A percentile compares a stretch with the other conserved stretches of the same genome.
phyloP scores from a whole-genome alignment of 2,329 filamentous ascomycete genomes.

The Aspergillus sp. region DNA sequence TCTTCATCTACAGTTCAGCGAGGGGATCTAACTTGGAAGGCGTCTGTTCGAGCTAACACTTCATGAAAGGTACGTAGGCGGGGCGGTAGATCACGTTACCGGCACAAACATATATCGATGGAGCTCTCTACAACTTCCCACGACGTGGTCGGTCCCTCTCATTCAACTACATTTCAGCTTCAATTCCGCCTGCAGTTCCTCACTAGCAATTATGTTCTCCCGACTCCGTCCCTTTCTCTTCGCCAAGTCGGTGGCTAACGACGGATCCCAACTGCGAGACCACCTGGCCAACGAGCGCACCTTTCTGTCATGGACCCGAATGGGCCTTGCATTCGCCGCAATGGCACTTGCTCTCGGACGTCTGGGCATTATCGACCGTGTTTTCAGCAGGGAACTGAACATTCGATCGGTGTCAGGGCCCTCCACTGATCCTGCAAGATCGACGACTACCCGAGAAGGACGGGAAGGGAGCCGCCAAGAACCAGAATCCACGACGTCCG shows the following conservation, averaged over 20 bases:
- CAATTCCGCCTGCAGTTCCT: no score
- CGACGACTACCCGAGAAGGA: not conserved
- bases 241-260: constrained; percentile 23
- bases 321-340: constrained; percentile 30
- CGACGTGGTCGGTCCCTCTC: no score
- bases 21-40: no score
- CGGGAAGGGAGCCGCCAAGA: not conserved
- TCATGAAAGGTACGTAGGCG: no score
- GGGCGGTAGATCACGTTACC: no score
- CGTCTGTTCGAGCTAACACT: no score
- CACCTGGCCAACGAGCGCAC: constrained; percentile 34
- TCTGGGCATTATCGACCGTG: constrained; percentile 25
- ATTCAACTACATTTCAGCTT: no score
- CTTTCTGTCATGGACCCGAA: constrained; percentile 33
- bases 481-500: not conserved
- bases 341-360: constrained; percentile 29
- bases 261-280: constrained; percentile 29
- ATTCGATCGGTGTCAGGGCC: no score
- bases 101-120: not conserved
- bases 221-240: constrained; percentile 20
- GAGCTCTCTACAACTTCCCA: no score
- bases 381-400: constrained; percentile 9
- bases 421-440: no score
- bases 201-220: constrained; percentile 1
- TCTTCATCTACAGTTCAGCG: no score